Evolutionary conservation across 345 rosid species (phyloP), one percentile per base, ranked within the genome.

Genomic region (Eucalyptus pauciflora): DNA sequence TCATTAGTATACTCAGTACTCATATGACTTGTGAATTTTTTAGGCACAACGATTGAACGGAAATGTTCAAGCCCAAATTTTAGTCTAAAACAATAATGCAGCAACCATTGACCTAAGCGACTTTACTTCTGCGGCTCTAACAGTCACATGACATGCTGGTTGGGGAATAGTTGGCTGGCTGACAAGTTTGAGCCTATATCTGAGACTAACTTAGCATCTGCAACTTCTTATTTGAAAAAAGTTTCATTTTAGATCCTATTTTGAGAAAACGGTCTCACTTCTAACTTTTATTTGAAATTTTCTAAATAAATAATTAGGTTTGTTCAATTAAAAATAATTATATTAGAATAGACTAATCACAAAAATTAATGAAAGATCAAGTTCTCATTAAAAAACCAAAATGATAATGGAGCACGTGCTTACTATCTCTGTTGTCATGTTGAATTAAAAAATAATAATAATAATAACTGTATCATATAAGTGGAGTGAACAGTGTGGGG

Each of bases 41-140:
- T 64, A 64, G 37, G 41, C 41, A n/a, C 2, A 1, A 15, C 3
- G 1, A 8, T n/a, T n/a, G 2, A 20, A 52, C 10, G 0, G 10
- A 52, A 52, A 52, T 52, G 58, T 52, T 52, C 25, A 20, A 52
- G 2, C 41, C 41, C 18, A n/a, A n/a, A 64, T n/a, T n/a, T 64
- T 4, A 64, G 76, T 31, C 37, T n/a, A 14, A 15, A 14, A 64
- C 18, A n/a, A 64, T n/a, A 64, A n/a, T n/a, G 20, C 2, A n/a
- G 2, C 37, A n/a, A n/a, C 41, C 37, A n/a, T 64, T n/a, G 37
- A 64, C 33, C 7, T 29, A 64, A 64, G 76, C 0, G 0, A 15
- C 41, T 64, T 14, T 64, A 64, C 31, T 64, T 31, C 2, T 64
- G 3, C 2, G 6, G 5, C 2, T 2, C 0, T 14, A 64, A n/a